phyloP scores from a whole-genome alignment of 75 land plant species.

The Cunninghamia lanceolata region DNA sequence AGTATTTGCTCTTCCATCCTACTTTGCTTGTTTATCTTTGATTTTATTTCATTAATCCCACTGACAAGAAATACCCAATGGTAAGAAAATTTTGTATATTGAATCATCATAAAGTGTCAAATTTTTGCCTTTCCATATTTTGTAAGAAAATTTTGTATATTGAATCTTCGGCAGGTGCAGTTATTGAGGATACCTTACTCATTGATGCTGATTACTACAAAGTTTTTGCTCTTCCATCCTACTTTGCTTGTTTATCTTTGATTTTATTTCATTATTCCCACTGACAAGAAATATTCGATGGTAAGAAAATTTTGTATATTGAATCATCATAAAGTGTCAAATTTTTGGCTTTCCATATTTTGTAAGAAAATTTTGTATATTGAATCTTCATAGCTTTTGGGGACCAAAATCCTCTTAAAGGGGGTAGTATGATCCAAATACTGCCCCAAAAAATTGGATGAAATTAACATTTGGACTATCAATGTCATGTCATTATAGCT shows the following conservation, averaged over 20 bases:
- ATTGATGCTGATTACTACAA: slow-evolving; percentile 99
- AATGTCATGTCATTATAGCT: no score
- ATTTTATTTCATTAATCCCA: neutral
- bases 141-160: no score
- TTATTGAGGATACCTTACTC: slow-evolving; percentile 84
- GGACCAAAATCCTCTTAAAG: no score
- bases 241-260: neutral
- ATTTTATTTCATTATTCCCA: neutral
- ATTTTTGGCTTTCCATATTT: neutral
- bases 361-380: no score
- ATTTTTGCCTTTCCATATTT: neutral
- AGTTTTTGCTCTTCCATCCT: slow-evolving; percentile 32
- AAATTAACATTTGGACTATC: no score
- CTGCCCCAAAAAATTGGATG: no score
- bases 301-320: neutral
- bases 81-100: neutral
- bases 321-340: neutral
- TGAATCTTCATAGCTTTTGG: no score
- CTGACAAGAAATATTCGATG: neutral
- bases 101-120: neutral
- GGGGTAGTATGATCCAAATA: no score
- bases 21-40: neutral
- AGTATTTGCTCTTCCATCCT: slow-evolving; percentile 32
- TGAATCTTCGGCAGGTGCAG: slow-evolving; percentile 91
- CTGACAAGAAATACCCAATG: neutral